Base-by-base conservation (phyloP, 2,329 filamentous ascomycete genomes). In the Fusarium brachygibbosum region DNA sequence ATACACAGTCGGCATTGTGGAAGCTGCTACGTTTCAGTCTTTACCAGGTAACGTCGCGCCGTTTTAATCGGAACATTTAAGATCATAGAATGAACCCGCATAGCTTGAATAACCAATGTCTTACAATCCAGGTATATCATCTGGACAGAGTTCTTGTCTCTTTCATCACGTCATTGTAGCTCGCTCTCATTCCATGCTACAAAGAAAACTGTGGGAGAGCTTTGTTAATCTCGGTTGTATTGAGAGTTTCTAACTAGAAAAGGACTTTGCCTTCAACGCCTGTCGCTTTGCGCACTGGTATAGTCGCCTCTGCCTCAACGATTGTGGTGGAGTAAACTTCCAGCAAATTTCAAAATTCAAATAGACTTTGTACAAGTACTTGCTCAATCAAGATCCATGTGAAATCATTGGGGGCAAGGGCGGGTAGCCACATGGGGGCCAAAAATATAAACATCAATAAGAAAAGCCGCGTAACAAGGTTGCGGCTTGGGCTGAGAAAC, bases 241-340 rank as follows among this genome's bases (percentile, higher is more conserved):
- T 52, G 17, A 31, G 37, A 19, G 11, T 61, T 14, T 21, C 31
- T 21, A 52, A 31, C 37, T 52, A 29, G 25, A 41, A 60, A 60
- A 46, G 25, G 25, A 35, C 32, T 11, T 38, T 29, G 19, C 58
- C 58, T 42, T 25, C 14, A 41, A 60, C 58, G 55, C 58, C 55
- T 42, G 3, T 37, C 55, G 58, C 58, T 61, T 28, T 37, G 42
- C 23, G 35, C 42, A 40, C 25, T 51, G 28, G 31, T 52, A 31
- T 52, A 32, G 32, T 51, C 40, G 17, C 56, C 42, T 17, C 59
- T n/a, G 37, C 12, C 40, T 29, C 31, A 52, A 49, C 35, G 28
- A 28, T 49, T 40, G n/a, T 45, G 16, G n/a, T 29, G 13, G 23
- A 16, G n/a, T 41, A 50, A 29, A n/a, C n/a, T 28, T 21, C 17